Evolutionary conservation across 345 rosid species (phyloP), one percentile per base, ranked within the genome.

Genomic region (Physaria fendleri): DNA sequence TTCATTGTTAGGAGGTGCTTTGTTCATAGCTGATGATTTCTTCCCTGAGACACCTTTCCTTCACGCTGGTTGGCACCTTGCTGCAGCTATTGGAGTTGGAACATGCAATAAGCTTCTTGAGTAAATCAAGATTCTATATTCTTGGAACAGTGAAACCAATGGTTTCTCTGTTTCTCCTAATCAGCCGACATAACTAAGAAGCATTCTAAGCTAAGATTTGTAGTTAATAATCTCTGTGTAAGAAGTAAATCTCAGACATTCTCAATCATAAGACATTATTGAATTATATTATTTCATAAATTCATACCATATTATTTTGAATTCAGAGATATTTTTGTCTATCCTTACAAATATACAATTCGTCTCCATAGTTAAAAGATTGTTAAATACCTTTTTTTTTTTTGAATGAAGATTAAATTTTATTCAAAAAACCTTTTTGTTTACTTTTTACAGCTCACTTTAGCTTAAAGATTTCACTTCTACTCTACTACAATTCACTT

Each of bases 31-130:
- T 5, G 99, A 93, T 41, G 99, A 93, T 49, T 43, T 85, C 18
- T 89, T 84, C 57, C 86, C 96, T 0, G 20, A 16, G 12, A 84
- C 90, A 10, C 95, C 96, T 35, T 92, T 71, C 75, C 76, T 92
- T 57, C 97, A 93, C 39, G 97, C 99, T 14, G 99, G 85, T 23
- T 93, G 99, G 95, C 97, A 93, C 72, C 94, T 93, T 0, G 94
- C 99, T 3, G 99, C 99, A 15, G 99, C 99, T 52, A 74, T 93
- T 58, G 95, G 97, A 0, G 87, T 86, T 2, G 79, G 97, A 46
- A 89, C 94, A 8, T 93, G 99, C 53, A 82, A 93, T 74, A 87
- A 85, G 72, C 99, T 93, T 72, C 90, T 93, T 5, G 78, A 86
- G 65, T 92, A 88, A 74, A 32, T 15, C 60, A 39, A 35, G 39